phyloP scores from a whole-genome alignment of 2,329 filamentous ascomycete species.

The Aplosporella prunicola region DNA sequence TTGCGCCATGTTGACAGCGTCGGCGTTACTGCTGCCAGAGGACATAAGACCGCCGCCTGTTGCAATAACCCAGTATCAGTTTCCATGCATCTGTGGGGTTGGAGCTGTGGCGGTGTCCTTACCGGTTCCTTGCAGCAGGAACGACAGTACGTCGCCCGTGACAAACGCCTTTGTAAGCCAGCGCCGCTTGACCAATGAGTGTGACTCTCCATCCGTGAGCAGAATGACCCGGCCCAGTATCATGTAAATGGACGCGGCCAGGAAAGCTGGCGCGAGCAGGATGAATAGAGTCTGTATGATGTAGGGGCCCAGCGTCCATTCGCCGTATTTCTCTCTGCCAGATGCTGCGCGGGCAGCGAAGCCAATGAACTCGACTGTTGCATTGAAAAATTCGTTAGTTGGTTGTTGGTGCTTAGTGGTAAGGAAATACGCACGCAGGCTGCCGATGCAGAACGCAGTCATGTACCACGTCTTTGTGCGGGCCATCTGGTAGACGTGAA shows the following conservation, averaged over 20 bases:
- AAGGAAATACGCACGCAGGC: background rate
- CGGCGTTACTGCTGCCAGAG: background rate
- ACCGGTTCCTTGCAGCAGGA: too few relatives aligned
- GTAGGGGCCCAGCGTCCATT: constrained; percentile 28
- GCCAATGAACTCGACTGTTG: constrained; percentile 41
- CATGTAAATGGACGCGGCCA: constrained; percentile 40
- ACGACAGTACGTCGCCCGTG: constrained; percentile 33
- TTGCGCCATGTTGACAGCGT: background rate
- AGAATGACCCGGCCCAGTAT: constrained; percentile 32
- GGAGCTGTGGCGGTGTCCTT: too few relatives aligned
- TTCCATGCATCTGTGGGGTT: too few relatives aligned
- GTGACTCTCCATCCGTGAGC: constrained; percentile 24
- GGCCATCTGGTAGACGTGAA: constrained; percentile 3
- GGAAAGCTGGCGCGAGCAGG: constrained; percentile 38
- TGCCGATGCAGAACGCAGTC: constrained; percentile 1
- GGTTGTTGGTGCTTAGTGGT: background rate
- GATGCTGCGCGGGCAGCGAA: constrained; percentile 40
- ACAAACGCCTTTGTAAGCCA: constrained; percentile 36
- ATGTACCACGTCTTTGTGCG: constrained; percentile 5
- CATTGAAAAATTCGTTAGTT: too few relatives aligned
- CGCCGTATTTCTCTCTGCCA: constrained; percentile 18
- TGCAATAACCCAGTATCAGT: too few relatives aligned
- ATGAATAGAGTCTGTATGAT: constrained; percentile 36
- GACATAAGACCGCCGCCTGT: constrained; percentile 6
- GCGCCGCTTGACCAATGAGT: constrained; percentile 24